Evolutionary conservation across 306 rosid genomes (phyloP).

Genomic region (Ormosia emarginata): DNA sequence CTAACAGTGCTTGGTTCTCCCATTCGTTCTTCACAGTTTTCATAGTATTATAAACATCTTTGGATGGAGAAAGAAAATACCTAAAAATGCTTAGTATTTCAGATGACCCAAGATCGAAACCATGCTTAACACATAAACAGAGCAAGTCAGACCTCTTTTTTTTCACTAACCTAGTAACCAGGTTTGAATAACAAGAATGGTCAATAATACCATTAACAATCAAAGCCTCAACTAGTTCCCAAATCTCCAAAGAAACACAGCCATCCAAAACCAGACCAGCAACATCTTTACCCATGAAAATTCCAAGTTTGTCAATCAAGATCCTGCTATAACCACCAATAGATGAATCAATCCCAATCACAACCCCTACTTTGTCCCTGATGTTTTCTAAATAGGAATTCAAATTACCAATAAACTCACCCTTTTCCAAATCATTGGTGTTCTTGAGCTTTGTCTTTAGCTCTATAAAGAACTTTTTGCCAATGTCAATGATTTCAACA

Average conservation of each 20-base stretch:
- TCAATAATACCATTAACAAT: constrained; percentile 51
- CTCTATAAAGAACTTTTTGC: constrained; percentile 45
- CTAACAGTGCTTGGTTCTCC: constrained; percentile 67
- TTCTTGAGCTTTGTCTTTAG: constrained; percentile 47
- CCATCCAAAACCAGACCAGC: constrained; percentile 63
- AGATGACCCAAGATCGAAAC: constrained; percentile 53
- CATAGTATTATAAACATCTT: constrained; percentile 39
- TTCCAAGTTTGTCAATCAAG: constrained; percentile 50
- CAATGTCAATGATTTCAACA: constrained; percentile 44
- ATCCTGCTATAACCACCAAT: constrained; percentile 26
- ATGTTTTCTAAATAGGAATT: constrained; percentile 53
- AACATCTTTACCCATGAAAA: constrained; percentile 46
- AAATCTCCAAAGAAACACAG: constrained; percentile 57
- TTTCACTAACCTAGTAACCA: constrained; percentile 46
- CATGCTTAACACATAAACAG: constrained; percentile 64
- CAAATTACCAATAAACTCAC: constrained; percentile 47
- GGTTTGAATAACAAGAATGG: constrained; percentile 42
- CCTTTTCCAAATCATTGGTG: constrained; percentile 30
- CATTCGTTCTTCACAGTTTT: constrained; percentile 66
- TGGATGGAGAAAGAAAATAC: constrained; percentile 62
- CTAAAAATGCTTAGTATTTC: constrained; percentile 64
- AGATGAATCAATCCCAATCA: constrained; percentile 33
- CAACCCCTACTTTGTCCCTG: constrained; percentile 38
- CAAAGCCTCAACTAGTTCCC: constrained; percentile 71
- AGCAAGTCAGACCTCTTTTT: constrained; percentile 64